Evolutionary conservation across 75 land plant species (phyloP).

Genomic region (Sequoiadendron giganteum): DNA sequence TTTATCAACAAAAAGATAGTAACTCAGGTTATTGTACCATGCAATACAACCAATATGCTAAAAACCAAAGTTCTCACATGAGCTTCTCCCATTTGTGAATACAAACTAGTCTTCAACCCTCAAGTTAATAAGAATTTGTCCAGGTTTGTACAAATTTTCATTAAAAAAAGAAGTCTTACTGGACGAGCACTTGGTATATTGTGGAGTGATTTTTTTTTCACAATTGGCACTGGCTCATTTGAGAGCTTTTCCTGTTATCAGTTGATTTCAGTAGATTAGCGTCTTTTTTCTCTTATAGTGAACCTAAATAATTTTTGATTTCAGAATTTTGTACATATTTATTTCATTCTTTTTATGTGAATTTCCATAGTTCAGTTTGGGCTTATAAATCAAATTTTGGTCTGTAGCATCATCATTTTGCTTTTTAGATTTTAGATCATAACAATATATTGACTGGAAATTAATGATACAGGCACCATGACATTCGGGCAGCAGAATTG

Average conservation of each 20-base stretch:
- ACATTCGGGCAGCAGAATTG: conserved; percentile 87
- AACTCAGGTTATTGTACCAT: no score
- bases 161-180: no score
- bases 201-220: no score
- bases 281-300: neutral
- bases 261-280: neutral
- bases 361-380: neutral
- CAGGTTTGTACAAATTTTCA: no score
- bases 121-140: no score
- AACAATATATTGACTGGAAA: neutral
- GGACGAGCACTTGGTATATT: no score
- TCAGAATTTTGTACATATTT: neutral
- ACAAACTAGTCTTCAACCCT: no score
- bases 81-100: no score
- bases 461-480: conserved; percentile 66
- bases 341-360: neutral
- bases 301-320: neutral
- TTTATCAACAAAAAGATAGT: no score
- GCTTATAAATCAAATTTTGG: neutral
- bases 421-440: neutral
- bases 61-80: no score
- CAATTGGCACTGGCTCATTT: no score
- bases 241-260: neutral
- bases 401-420: neutral
- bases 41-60: no score